Conservation (phyloP, 2,329 filamentous ascomycete genomes). For the Dactylonectria estremocensis region DNA sequence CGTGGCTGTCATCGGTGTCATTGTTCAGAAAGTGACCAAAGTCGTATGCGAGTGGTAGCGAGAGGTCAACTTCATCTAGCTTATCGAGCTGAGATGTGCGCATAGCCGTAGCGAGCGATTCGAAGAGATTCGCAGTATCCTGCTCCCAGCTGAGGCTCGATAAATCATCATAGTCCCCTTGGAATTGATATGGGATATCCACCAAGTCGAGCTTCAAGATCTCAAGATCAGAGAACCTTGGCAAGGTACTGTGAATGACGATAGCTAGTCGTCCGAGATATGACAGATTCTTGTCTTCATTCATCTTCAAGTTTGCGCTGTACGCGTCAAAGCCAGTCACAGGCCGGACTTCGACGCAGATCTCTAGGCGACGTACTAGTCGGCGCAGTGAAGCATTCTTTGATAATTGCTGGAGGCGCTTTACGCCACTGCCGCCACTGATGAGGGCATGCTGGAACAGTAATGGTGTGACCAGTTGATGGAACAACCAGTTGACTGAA, state of each 20-base stretch:
- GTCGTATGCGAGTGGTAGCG: slow-evolving; percentile 22
- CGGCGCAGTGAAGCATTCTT: slow-evolving; percentile 11
- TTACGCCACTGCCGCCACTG: background rate
- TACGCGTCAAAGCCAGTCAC: background rate
- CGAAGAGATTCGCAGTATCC: slow-evolving; percentile 20
- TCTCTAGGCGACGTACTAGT: slow-evolving; percentile 24
- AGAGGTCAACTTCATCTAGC: slow-evolving; percentile 21
- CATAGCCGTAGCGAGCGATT: slow-evolving; percentile 19
- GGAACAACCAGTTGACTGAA: slow-evolving; percentile 14
- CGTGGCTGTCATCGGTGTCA: background rate
- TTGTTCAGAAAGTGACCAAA: slow-evolving; percentile 22
- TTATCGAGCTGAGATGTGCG: slow-evolving; percentile 16
- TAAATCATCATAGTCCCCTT: background rate
- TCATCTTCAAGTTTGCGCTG: background rate
- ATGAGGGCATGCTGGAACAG: slow-evolving; percentile 23
- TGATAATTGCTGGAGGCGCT: slow-evolving; percentile 19
- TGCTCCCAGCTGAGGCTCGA: background rate
- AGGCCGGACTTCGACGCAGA: slow-evolving; percentile 14
- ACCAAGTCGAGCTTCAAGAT: slow-evolving; percentile 14
- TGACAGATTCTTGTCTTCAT: background rate
- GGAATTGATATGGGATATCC: slow-evolving; percentile 8
- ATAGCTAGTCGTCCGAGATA: slow-evolving; percentile 21
- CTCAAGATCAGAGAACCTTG: slow-evolving; percentile 14
- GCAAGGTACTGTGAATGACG: slow-evolving; percentile 18
- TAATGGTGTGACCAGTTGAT: slow-evolving; percentile 12